Base-by-base conservation (phyloP, 192 early-diverging fungal genomes). In the Endogone sp. region DNA sequence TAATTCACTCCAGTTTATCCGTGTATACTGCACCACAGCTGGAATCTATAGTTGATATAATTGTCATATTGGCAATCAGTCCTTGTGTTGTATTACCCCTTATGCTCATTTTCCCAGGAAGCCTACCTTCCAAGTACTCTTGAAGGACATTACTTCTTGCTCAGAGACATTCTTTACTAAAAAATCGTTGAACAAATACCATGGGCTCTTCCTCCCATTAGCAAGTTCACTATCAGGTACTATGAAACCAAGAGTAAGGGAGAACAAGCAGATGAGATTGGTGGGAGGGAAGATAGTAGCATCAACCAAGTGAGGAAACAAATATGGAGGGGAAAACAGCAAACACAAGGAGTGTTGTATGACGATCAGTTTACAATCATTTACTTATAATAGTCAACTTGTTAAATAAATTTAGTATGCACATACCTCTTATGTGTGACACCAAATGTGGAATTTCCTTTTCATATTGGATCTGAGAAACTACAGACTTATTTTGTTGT, bases 151-250 rank as follows among this genome's bases (percentile, higher is more conserved):
- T 16, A 86, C 86, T 62, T 94, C 92, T 29, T 75, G 71, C n/a
- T 85, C 84, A 21, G 82, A 73, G 2, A 93, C 85, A 3, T 83
- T 82, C 62, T 92, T 90, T 1, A 98, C 97, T 49, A 93, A 79
- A 73, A 99, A 99, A 79, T 98, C 96, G 74, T 99, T 99, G 74
- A 99, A 96, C 11, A 97, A 73, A 68, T 91, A 85, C 97, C 97
- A 99, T 29, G 86, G 75, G 27, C 77, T 61, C 56, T 75, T 71
- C 28, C 32, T 60, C 0, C 65, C 66, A 31, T 54, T 58, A 22
- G 83, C 75, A 20, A 75, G 74, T 54, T 76, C 66, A 21, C 57
- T 59, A 16, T 75, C 74, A 61, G 77, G 67, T 63, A 83, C 83
- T 77, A 56, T 16, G 64, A 23, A n/a, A 4, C 21, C n/a, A 57